Conservation (phyloP, 2,329 filamentous ascomycete genomes). For the Xylaria arbuscula region DNA sequence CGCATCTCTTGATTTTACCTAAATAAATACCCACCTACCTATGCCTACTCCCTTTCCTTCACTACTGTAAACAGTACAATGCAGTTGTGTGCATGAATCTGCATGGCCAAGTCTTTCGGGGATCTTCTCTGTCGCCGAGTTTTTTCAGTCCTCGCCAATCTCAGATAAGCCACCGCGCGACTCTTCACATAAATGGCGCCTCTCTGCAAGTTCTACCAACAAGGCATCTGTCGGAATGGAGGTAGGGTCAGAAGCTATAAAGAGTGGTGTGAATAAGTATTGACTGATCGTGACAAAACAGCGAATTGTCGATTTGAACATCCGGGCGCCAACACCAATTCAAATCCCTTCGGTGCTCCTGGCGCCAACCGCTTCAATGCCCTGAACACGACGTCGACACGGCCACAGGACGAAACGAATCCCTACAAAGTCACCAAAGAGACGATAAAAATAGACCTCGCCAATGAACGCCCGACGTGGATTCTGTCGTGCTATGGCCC, state of each 20-base stretch:
- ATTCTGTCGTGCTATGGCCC: conserved; percentile 89
- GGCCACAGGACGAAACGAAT: conserved; percentile 37
- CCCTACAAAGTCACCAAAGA: conserved; percentile 67
- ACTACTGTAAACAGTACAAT: neutral
- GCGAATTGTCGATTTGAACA: conserved; percentile 67
- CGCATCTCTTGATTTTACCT: neutral
- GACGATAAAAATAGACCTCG: conserved; percentile 73
- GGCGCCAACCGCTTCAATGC: conserved; percentile 32
- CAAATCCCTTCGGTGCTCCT: conserved; percentile 49
- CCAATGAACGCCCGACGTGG: conserved; percentile 80
- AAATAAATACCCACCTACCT: neutral
- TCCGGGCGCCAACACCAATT: conserved; percentile 54
- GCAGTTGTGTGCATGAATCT: neutral
- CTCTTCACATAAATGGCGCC: conserved; percentile 48
- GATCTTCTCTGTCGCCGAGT: neutral
- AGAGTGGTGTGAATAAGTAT: neutral
- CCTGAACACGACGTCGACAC: conserved; percentile 39
- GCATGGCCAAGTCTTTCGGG: neutral
- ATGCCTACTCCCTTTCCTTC: neutral
- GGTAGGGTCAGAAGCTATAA: conserved; percentile 55
- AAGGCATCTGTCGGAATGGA: conserved; percentile 74
- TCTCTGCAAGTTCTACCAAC: conserved; percentile 72
- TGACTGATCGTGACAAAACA: conserved; percentile 48
- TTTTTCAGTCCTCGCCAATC: neutral
- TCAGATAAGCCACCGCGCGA: conserved; percentile 11